Evolutionary conservation across 2,329 filamentous ascomycete species (phyloP), one percentile per base, ranked within the genome.

Genomic region (Aspergillus quadricinctus): DNA sequence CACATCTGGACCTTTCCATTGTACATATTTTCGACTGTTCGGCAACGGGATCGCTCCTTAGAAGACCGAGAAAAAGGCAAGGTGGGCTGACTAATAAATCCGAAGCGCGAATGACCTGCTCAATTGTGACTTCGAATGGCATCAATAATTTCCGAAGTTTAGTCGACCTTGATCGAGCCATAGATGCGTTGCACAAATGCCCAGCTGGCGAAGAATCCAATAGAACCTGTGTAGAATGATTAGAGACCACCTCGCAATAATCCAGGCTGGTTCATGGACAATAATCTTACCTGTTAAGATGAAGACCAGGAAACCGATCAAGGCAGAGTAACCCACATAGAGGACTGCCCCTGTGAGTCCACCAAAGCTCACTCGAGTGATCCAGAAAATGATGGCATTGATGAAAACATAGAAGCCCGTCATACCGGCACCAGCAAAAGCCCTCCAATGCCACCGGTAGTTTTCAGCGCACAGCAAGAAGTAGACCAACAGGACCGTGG

Each of bases 371-470:
- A 97, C 81, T 72, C 93, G 92, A 67, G 89, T 92, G 37, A 92
- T 78, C 83, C 94, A 94, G 77, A 97, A 97, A 53, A 97, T 81
- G 64, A 99, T 76, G 53, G 92, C 92, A 73, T 96, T 95, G 41
- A 89, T 77, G 74, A 97, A 97, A 48, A 99, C 92, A 71, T 97
- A 99, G 14, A 84, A 84, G 1, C 92, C 92, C 52, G 89, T 95
- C 69, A 92, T 93, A 57, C 94, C 94, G 0, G 92, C 92, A 2
- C 91, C 93, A 57, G 91, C 83, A 78, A 99, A 99, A 5, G 92
- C 88, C 52, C 94, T 86, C 94, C 94, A 99, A 68, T 97, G 94
- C 94, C 94, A 99, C 73, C 96, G 89, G 77, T 99, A 99, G 76
- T 99, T 94, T 77, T 99, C 94, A 0, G 90, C 87, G 71, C 93